Conservation (phyloP, 441 rosid genomes). For the Cnidoscolus chayamansa region DNA sequence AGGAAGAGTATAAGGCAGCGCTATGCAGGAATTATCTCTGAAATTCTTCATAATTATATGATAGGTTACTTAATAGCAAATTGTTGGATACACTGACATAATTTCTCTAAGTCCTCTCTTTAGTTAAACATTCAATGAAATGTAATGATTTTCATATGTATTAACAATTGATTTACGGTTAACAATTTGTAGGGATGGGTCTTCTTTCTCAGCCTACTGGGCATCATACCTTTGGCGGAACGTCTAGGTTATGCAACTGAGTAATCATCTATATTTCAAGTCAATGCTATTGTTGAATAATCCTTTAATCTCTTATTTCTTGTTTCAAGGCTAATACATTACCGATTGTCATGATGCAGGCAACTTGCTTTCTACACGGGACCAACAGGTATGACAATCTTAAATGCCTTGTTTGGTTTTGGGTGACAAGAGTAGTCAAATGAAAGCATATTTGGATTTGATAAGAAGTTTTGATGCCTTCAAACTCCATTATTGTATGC, state of each 20-base stretch:
- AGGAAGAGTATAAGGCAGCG: not conserved
- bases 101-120: not conserved
- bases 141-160: not conserved
- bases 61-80: not conserved
- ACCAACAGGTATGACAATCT: constrained; percentile 34
- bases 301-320: not conserved
- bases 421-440: not conserved
- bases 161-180: no score
- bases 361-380: constrained; percentile 52
- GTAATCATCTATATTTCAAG: constrained; percentile 25
- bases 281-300: not conserved
- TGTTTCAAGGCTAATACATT: not conserved
- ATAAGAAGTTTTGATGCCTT: no score
- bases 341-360: constrained; percentile 30
- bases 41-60: not conserved
- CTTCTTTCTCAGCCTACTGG: constrained; percentile 43
- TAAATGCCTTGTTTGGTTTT: not conserved
- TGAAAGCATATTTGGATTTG: not conserved
- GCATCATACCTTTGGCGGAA: constrained; percentile 51
- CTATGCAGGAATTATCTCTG: not conserved
- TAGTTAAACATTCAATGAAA: not conserved
- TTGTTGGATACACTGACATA: not conserved
- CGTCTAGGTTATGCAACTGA: constrained; percentile 49
- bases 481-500: no score
- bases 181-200: constrained; percentile 27